A percentile compares a stretch with the other conserved stretches of the same genome.
phyloP scores from a whole-genome alignment of 129 eudicot species.

The Logfia minima region DNA sequence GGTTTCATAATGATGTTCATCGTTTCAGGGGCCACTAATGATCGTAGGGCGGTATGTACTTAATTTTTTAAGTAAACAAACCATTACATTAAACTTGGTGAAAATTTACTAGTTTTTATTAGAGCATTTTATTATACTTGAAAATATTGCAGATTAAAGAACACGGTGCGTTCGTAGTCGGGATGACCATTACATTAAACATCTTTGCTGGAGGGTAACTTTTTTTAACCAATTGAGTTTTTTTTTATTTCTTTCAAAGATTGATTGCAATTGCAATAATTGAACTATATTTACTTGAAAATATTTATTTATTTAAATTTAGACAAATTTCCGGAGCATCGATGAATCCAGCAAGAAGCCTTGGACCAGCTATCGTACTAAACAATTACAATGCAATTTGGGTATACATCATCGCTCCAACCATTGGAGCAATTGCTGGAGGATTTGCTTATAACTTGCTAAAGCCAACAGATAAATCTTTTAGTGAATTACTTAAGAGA shows the following conservation, averaged over 20 bases:
- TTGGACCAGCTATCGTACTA: constrained; percentile 76
- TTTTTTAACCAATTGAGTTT: neutral
- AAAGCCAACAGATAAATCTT: constrained; percentile 22
- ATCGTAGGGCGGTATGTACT: constrained; percentile 51
- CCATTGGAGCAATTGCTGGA: constrained; percentile 52
- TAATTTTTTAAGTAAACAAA: neutral
- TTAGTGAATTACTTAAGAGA: constrained; percentile 11
- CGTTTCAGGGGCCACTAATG: constrained; percentile 51
- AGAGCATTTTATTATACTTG: neutral
- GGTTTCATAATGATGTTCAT: constrained; percentile 64
- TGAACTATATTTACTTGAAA: neutral
- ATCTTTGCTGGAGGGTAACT: constrained; percentile 72
- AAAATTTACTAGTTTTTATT: neutral
- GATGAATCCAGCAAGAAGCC: constrained; percentile 80
- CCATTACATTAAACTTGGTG: neutral
- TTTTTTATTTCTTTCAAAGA: neutral
- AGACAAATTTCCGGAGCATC: constrained; percentile 83
- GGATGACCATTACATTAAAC: constrained; percentile 68
- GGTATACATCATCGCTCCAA: constrained; percentile 63
- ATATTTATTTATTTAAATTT: constrained; percentile 2
- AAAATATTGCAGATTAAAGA: constrained; percentile 40
- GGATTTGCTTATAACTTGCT: constrained; percentile 53
- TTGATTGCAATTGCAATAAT: neutral
- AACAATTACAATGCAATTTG: constrained; percentile 48
- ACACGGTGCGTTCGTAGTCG: constrained; percentile 52